These are phyloP conservation scores for Cladosporium sphaerospermum DNA, from an alignment of 2,329 filamentous ascomycete species.

Conservation along the genomic window DNA sequence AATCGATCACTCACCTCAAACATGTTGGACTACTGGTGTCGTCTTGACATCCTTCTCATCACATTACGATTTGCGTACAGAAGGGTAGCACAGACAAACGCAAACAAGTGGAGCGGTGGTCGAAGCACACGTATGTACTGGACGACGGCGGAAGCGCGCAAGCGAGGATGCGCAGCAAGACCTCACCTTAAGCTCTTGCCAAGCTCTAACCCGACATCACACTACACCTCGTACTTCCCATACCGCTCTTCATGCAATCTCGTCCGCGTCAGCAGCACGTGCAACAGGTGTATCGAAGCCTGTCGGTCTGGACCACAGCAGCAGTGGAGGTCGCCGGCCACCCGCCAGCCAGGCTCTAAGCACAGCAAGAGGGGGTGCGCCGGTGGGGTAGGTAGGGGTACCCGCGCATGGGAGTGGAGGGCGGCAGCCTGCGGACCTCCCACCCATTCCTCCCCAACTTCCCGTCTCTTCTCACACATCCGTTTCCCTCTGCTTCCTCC, in stretches of 20 bases:
- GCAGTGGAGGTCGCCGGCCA: too few species aligned
- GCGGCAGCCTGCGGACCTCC: background rate
- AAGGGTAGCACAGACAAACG: background rate
- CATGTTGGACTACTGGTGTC: background rate
- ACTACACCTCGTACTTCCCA: background rate
- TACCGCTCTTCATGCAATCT: background rate
- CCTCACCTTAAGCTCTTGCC: background rate
- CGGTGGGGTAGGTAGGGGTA: background rate
- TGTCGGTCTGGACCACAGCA: background rate
- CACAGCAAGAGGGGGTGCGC: background rate
- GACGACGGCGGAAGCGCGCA: background rate
- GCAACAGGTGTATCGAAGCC: background rate
- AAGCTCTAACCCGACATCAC: background rate
- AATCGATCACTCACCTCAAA: background rate
- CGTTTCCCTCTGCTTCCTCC: background rate
- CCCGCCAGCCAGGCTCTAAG: background rate
- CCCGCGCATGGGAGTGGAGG: background rate
- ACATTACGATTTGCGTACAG: background rate
- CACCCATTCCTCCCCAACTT: background rate
- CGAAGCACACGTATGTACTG: too few species aligned
- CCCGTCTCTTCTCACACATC: background rate
- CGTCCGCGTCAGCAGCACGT: background rate
- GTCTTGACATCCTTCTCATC: background rate
- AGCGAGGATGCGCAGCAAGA: background rate
- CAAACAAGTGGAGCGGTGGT: too few species aligned